A percentile compares a stretch with the other conserved stretches of the same genome.
These are phyloP conservation scores for Candida pseudocylindracea DNA, from an alignment of 1,139 yeast genomes.

Conservation along the genomic window DNA sequence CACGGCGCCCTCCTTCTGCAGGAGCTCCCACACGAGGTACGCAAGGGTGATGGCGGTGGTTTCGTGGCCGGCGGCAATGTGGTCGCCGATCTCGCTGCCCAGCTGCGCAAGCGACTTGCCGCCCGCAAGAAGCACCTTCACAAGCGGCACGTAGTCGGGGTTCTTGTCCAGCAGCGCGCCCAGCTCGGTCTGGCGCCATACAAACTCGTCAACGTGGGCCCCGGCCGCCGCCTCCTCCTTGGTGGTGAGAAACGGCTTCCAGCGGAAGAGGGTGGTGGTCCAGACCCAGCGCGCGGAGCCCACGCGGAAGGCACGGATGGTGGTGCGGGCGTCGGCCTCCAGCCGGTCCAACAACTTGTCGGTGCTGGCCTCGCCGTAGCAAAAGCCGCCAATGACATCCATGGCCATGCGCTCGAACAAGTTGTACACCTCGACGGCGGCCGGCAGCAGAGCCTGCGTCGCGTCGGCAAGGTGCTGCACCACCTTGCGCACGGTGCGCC, in stretches of 20 bases:
- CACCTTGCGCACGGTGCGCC: conserved; percentile 12
- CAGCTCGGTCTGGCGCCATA: conserved; percentile 16
- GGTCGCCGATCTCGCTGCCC: not conserved
- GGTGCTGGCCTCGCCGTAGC: conserved; percentile 1
- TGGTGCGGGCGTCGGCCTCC: too few species aligned
- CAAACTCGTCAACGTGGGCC: conserved; percentile 25
- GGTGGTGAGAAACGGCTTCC: conserved; percentile 2
- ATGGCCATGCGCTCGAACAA: conserved; percentile 1
- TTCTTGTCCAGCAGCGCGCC: not conserved
- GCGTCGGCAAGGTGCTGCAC: conserved; percentile 15
- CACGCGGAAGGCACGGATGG: conserved; percentile 44
- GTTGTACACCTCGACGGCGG: not conserved
- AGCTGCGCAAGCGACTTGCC: not conserved
- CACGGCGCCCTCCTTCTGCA: not conserved
- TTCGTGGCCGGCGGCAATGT: conserved; percentile 1
- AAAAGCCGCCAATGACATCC: conserved; percentile 1
- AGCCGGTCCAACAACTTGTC: not conserved
- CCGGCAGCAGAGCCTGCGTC: conserved; percentile 5
- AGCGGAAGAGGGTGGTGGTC: conserved; percentile 5
- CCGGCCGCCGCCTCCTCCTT: conserved; percentile 16
- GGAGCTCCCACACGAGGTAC: conserved; percentile 1
- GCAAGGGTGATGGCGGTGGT: conserved; percentile 1
- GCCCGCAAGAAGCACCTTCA: not conserved
- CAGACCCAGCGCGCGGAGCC: conserved; percentile 45
- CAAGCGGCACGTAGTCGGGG: not conserved